These are phyloP conservation scores for Claviceps fusiformis DNA, from an alignment of 2,329 filamentous ascomycete species.

Conservation along the genomic window DNA sequence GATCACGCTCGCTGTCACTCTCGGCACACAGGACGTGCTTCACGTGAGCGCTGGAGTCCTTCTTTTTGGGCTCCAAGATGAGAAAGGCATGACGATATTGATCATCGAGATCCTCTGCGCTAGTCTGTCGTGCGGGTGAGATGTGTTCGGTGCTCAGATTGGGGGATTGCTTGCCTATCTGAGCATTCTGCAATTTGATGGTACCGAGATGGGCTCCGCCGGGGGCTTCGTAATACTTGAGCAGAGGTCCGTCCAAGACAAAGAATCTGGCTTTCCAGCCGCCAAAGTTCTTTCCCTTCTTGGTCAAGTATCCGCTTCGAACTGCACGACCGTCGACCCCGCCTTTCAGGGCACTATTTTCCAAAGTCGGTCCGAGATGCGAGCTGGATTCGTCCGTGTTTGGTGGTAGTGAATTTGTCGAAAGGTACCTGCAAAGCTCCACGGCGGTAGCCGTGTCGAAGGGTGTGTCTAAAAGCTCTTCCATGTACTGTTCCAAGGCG, in stretches of 20 bases:
- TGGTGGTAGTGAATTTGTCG: constrained; percentile 47
- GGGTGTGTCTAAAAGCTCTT: constrained; percentile 68
- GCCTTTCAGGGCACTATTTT: constrained; percentile 22
- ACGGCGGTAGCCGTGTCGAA: constrained; percentile 66
- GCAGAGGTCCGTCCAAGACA: constrained; percentile 39
- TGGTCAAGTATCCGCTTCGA: constrained; percentile 86
- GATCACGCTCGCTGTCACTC: constrained; percentile 80
- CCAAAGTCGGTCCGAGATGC: constrained; percentile 11
- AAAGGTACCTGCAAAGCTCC: constrained; percentile 79
- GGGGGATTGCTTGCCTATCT: constrained; percentile 80
- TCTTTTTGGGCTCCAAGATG: constrained; percentile 89
- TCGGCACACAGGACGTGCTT: constrained; percentile 93
- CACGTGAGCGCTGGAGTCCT: constrained; percentile 76
- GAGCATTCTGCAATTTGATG: constrained; percentile 80
- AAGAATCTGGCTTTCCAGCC: constrained; percentile 84
- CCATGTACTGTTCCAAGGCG: constrained; percentile 75
- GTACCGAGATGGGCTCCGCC: constrained; percentile 84
- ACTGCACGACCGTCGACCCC: constrained; percentile 53
- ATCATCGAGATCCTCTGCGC: constrained; percentile 68
- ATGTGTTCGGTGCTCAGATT: constrained; percentile 33
- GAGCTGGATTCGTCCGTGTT: constrained; percentile 41
- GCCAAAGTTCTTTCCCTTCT: constrained; percentile 95
- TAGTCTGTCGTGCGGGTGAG: constrained; percentile 41
- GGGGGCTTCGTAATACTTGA: constrained; percentile 86
- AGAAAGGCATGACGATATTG: constrained; percentile 95